Base-by-base conservation (phyloP, 768 basidiomycete species). In the Thelephora ganbajun region DNA sequence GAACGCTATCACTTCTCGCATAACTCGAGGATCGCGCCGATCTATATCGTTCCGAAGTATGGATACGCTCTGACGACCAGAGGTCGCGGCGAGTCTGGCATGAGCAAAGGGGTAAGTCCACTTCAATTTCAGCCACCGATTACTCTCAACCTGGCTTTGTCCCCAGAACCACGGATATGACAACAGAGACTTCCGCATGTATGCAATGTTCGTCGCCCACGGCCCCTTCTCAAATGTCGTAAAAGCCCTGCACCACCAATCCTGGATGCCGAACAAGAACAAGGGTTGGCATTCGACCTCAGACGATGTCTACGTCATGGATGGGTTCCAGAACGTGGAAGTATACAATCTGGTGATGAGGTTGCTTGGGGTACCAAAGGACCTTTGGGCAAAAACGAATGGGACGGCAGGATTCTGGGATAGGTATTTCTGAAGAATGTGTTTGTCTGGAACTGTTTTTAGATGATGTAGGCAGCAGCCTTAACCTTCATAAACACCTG, bases 151-250 rank as follows among this genome's bases (percentile, higher is more conserved):
- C n/a, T n/a, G n/a, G n/a, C 20, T 48, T 22, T n/a, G n/a, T n/a
- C 14, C 53, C 30, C 54, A 88, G 84, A 90, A 80, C 50, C 92
- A 96, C 55, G 92, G 92, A 5, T 96, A 92, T 58, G 90, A 93
- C 60, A 92, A 91, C 54, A 61, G 72, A 14, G 77, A 80, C 36
- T 57, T 68, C 11, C 69, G 81, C 5, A 94, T 94, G 92, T 77
- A 79, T 45, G 90, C 90, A 2, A 81, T 89, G 59, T 93, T 94
- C 61, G 80, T 94, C 49, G 90, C 88, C 9, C 88, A 91, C 58
- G 92, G 92, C 1, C 92, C 92, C 0, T 92, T 91, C 61, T 79
- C 83, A 12, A 63, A 75, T 11, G 72, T 76, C 37, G 70, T 78
- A 46, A 91, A 89, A 61, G 64, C 70, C 6, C 60, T 44, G 41